Percentiles rank a stretch among this genome's conserved stretches.
Conservation (phyloP, 495 filamentous ascomycete species). For the Aspergillus carlsbadensis region DNA sequence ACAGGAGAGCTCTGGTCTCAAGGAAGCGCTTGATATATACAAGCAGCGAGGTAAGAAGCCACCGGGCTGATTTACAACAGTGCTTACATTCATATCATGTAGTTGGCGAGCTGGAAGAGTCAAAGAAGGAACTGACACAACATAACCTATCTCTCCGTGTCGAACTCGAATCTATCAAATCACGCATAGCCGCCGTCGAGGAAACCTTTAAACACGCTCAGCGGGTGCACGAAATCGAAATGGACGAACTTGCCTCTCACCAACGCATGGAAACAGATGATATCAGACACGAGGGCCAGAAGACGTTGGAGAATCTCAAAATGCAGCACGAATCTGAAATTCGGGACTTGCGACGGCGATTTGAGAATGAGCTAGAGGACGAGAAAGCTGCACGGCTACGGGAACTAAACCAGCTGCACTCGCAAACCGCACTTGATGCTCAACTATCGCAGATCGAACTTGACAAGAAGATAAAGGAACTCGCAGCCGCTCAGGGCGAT, state of each 20-base stretch:
- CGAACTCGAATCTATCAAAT: slow-evolving; percentile 58
- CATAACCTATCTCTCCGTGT: slow-evolving; percentile 55
- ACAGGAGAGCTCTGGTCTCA: slow-evolving; percentile 59
- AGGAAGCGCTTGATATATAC: slow-evolving; percentile 67
- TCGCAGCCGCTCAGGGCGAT: slow-evolving; percentile 51
- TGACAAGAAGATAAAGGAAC: slow-evolving; percentile 60
- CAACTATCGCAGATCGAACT: slow-evolving; percentile 63
- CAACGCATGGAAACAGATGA: slow-evolving; percentile 50
- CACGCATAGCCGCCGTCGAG: slow-evolving; percentile 42
- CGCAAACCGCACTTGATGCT: slow-evolving; percentile 58
- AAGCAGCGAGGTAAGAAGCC: slow-evolving; percentile 68
- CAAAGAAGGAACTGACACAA: slow-evolving; percentile 55
- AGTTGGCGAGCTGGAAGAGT: slow-evolving; percentile 69
- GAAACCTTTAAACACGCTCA: slow-evolving; percentile 49
- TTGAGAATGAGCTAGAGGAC: slow-evolving; percentile 61
- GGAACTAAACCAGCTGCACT: slow-evolving; percentile 66
- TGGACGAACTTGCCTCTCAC: slow-evolving; percentile 56
- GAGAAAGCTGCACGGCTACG: slow-evolving; percentile 56
- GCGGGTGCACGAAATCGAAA: slow-evolving; percentile 52
- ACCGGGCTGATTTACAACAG: neutral
- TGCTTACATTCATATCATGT: slow-evolving; percentile 8
- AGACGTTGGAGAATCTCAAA: slow-evolving; percentile 37
- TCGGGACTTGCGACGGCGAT: slow-evolving; percentile 44
- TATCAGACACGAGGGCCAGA: slow-evolving; percentile 36
- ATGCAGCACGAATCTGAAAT: slow-evolving; percentile 51